phyloP scores from a whole-genome alignment of 768 basidiomycete species.

The Termitomyces sp. region DNA sequence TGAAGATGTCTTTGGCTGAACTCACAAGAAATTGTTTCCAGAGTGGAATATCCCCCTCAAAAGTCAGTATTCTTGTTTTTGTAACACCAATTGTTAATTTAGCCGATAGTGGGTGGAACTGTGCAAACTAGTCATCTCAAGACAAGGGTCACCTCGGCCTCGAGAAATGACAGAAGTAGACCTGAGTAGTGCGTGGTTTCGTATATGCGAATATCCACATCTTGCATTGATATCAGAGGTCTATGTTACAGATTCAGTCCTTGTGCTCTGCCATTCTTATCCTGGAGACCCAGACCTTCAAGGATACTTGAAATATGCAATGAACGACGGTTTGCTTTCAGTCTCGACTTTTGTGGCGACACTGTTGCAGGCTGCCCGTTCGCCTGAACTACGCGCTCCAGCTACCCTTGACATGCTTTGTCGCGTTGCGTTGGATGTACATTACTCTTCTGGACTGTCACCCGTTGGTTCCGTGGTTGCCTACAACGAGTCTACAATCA shows the following conservation, averaged over 20 bases:
- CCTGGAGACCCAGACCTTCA: constrained; percentile 67
- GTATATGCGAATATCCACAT: not conserved
- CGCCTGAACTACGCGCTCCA: constrained; percentile 54
- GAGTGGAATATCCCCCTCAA: constrained; percentile 55
- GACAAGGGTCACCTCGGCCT: constrained; percentile 32
- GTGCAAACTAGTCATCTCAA: constrained; percentile 56
- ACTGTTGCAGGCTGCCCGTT: constrained; percentile 62
- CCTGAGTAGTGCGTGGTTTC: constrained; percentile 50
- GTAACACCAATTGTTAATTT: not conserved
- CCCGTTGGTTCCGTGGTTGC: constrained; percentile 52
- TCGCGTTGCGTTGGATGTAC: constrained; percentile 55
- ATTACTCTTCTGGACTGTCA: constrained; percentile 51
- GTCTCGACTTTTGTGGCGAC: constrained; percentile 56
- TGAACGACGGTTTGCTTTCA: constrained; percentile 51
- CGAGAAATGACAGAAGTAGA: constrained; percentile 43
- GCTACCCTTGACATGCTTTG: constrained; percentile 70
- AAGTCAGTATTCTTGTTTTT: constrained; percentile 35
- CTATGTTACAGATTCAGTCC: constrained; percentile 51
- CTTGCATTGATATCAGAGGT: not conserved
- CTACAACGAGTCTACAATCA: constrained; percentile 39
- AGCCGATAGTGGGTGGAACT: constrained; percentile 56
- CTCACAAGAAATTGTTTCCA: constrained; percentile 73
- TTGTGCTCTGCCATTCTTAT: constrained; percentile 60
- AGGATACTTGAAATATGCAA: constrained; percentile 56
- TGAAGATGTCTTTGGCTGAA: constrained; percentile 58